These are phyloP conservation scores for Penicillium freii DNA, from an alignment of 2,329 filamentous ascomycete genomes.

Conservation along the genomic window DNA sequence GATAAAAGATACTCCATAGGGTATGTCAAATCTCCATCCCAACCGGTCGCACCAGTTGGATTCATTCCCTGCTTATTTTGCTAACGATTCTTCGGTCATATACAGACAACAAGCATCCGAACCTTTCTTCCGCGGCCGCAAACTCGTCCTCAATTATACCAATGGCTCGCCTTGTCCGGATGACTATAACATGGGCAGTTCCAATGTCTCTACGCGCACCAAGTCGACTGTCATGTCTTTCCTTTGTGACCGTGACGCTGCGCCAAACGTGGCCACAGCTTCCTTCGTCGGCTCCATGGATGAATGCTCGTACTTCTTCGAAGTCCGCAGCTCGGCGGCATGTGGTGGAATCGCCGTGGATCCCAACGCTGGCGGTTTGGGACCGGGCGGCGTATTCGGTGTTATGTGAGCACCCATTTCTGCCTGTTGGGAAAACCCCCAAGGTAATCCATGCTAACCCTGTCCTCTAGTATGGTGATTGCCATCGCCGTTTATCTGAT, in stretches of 20 bases:
- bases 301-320: constrained; percentile 94
- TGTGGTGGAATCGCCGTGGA: constrained; percentile 68
- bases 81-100: constrained; percentile 4
- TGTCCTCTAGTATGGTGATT: constrained; percentile 50
- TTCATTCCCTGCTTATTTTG: not conserved
- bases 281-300: constrained; percentile 88
- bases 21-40: constrained; percentile 29
- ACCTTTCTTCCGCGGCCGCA: constrained; percentile 50
- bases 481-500: constrained; percentile 85
- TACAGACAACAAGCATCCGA: constrained; percentile 45
- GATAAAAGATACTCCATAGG: constrained; percentile 48
- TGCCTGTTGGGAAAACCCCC: not conserved
- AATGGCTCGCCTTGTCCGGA: constrained; percentile 68
- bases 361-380: constrained; percentile 58
- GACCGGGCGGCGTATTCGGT: constrained; percentile 75
- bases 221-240: constrained; percentile 91
- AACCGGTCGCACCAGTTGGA: not conserved
- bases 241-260: constrained; percentile 81
- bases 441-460: constrained; percentile 16
- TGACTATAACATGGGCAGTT: constrained; percentile 27
- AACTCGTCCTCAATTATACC: constrained; percentile 73
- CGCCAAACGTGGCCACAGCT: constrained; percentile 64
- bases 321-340: constrained; percentile 79
- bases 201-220: constrained; percentile 26
- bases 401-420: constrained; percentile 66